Evolutionary conservation across 768 basidiomycete species (phyloP).

Genomic region (Amanita rimosa): DNA sequence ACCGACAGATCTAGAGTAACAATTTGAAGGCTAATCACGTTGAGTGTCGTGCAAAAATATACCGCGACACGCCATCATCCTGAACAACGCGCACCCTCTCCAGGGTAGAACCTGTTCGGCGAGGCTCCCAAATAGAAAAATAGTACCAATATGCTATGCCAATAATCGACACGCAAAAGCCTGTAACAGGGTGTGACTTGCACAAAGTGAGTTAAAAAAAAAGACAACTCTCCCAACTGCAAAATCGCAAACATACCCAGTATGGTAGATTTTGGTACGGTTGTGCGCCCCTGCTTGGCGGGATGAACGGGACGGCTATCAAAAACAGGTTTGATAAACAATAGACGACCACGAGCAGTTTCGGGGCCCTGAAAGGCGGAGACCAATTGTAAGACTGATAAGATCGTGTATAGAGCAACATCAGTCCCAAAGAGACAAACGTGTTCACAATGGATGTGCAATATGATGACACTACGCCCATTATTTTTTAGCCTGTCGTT

Average conservation of each 20-base stretch:
- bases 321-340: constrained; percentile 58
- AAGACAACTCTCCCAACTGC: neutral
- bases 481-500: neutral
- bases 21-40: no score
- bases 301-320: constrained; percentile 46
- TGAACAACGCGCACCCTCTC: constrained; percentile 21
- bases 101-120: constrained; percentile 33
- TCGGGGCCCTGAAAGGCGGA: constrained; percentile 55
- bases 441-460: constrained; percentile 47
- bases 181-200: constrained; percentile 41
- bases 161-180: constrained; percentile 32
- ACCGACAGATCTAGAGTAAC: no score
- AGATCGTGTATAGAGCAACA: constrained; percentile 42
- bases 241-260: constrained; percentile 34
- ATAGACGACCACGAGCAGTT: constrained; percentile 38
- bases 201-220: neutral
- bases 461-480: constrained; percentile 41
- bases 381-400: constrained; percentile 40
- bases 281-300: constrained; percentile 37
- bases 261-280: constrained; percentile 55
- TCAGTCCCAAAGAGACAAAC: constrained; percentile 46
- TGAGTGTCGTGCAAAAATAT: neutral
- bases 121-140: constrained; percentile 39
- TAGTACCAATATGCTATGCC: constrained; percentile 50
- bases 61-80: neutral